Base-by-base conservation (phyloP, 257 asterid genomes). In the Plantago ovata region DNA sequence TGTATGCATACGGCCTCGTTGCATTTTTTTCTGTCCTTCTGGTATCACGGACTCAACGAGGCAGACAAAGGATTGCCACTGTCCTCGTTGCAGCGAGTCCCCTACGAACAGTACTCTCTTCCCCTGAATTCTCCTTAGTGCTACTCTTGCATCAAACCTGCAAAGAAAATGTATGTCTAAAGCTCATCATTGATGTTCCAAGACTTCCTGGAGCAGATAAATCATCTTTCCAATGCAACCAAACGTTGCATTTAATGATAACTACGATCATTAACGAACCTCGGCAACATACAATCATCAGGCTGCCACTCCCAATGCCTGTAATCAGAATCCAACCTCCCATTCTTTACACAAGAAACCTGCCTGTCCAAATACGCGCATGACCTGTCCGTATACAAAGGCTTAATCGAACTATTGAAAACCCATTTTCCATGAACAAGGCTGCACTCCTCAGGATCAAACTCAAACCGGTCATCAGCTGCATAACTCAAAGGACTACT, bases 21-120 rank as follows among this genome's bases (percentile, higher is more conserved):
- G 79, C 87, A 92, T 84, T 44, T 95, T 84, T 66, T 82, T 85
- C 28, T 82, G 72, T 11, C 59, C 63, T 60, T 80, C 61, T 18
- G 98, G 94, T 60, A 92, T 79, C 23, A 84, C 73, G 16, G 93
- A 79, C 69, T 85, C 84, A 9, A 92, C 91, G 3, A 88, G 71
- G 69, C 98, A 92, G 56, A 92, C 89, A 20, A 92, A 81, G 58
- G 98, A 92, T 56, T 88, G 80, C 96, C 96, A 92, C 57, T 85
- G 95, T n/a, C 87, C 91, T 86, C 98, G 76, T 39, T 93, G 97
- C 32, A 93, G 67, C 38, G 98, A 93, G 70, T 93, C 98, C 56
- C 98, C 98, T 0, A 88, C 80, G 38, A 93, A 93, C 97, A 93
- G 68, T 24, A 86, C 57, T 82, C 95, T 86, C 81, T 82, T 88